Evolutionary conservation across 192 early-diverging fungal genomes (phyloP).

Genomic region (Chytriomyces confervae): DNA sequence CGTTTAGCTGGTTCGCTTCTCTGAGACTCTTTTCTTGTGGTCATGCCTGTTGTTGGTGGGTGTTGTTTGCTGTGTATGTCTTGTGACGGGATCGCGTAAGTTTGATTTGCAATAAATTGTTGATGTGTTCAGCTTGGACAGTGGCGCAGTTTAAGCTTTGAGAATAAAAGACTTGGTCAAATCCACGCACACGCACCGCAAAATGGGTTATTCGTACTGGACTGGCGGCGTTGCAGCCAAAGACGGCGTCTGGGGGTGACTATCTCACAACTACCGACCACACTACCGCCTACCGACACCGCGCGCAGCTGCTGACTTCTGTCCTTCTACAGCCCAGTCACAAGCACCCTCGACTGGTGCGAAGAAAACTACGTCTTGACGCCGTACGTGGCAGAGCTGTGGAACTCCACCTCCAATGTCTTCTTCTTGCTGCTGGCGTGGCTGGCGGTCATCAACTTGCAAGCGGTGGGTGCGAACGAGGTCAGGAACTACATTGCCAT

Average conservation of each 20-base stretch:
- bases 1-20: not conserved
- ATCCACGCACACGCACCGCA: not conserved
- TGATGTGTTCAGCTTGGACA: not conserved
- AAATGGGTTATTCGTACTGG: constrained; percentile 29
- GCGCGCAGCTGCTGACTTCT: not conserved
- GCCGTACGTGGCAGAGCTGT: constrained; percentile 78
- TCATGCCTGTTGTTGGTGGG: no score
- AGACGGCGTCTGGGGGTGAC: constrained; percentile 30
- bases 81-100: not conserved
- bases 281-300: not conserved
- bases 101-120: not conserved
- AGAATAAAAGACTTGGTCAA: not conserved
- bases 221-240: constrained; percentile 8
- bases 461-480: constrained; percentile 54
- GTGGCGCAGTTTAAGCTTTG: no score
- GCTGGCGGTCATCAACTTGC: constrained; percentile 61
- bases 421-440: constrained; percentile 67
- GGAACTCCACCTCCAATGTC: constrained; percentile 78
- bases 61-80: no score
- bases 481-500: constrained; percentile 64
- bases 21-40: not conserved
- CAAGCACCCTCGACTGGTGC: constrained; percentile 56
- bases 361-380: constrained; percentile 71
- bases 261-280: not conserved
- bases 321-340: constrained; percentile 26